Base-by-base conservation (phyloP, 2,329 filamentous ascomycete genomes). In the Ophiostoma perfectum region DNA sequence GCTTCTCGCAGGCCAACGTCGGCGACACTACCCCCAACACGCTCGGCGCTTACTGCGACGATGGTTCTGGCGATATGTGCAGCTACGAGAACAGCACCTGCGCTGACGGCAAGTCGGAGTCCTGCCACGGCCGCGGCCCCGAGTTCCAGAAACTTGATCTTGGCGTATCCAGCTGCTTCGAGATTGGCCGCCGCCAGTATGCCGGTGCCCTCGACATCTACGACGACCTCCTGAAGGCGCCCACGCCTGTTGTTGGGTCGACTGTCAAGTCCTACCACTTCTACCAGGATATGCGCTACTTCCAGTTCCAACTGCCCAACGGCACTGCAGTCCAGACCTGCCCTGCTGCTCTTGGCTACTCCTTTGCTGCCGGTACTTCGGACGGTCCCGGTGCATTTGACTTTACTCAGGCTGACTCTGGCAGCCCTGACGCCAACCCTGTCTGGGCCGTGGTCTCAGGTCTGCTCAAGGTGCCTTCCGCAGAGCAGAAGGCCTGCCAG, bases 301-400 rank as follows among this genome's bases (percentile, higher is more conserved):
- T 88, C 76, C 83, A 83, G 0, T 96, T 97, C 75, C 77, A 80
- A 3, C 86, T 93, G 1, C 84, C 88, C 0, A 92, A 96, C 73
- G 90, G 91, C 63, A 74, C 86, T 3, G 79, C 79, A 42, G 90
- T 88, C 6, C 82, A 80, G 65, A 96, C 93, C 0, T 98, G 94
- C 73, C 89, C 93, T 3, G 93, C 93, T 0, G 92, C 93, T 0
- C 80, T 98, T 70, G 94, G 94, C 5, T 96, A 95, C 76, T 93
- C 91, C 0, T 98, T 98, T 76, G 94, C 94, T 0, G 94, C 91
- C 0, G 94, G 94, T 11, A 98, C 94, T 0, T 91, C 92, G 0
- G 94, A 98, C 76, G 92, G 94, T 5, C 93, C 94, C 0, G 94
- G 94, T 0, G 88, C 88, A 0, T 96, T 97, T 74, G 94, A 98